Base-by-base conservation (phyloP, 2,329 filamentous ascomycete species). In the Spiromastix sp. region DNA sequence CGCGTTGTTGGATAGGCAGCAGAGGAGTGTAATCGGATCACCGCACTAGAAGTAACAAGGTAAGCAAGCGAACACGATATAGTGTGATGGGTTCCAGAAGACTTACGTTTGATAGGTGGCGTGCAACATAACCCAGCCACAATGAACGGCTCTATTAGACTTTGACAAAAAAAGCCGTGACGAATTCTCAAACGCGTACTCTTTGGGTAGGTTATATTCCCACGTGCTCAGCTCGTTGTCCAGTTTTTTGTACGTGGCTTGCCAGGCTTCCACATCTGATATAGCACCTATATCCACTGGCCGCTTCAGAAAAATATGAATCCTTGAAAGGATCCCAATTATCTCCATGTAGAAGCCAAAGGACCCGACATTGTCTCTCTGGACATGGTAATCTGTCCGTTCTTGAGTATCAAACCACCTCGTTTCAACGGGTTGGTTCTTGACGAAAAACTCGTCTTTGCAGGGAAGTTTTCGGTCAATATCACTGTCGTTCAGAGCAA, bases 291-390 rank as follows among this genome's bases (percentile, higher is more conserved):
- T 94, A 51, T 94, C 85, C 20, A 94, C 84, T 0, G 87, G 86
- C 46, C 81, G 79, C 55, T 93, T 93, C 38, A 94, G 63, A 46
- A 94, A 94, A 34, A 81, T 75, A 61, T 95, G 87, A 36, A 94
- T 85, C 44, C 83, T 79, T 35, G 85, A 87, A 2, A 94, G 66
- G 34, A 94, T 87, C 2, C 85, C 85, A 4, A 94, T 66, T 12
- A 94, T 81, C 55, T 94, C 87, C 41, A 94, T 79, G 52, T 93
- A 93, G 53, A 91, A 87, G 6, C 83, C 83, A 56, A 94, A 93
- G 0, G 84, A 78, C 1, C 87, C 87, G 0, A 94, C 65, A 45
- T 93, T 87, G 49, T 93, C 83, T 0, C 82, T 77, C 42, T 79
- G 74, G 44, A 79, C 77, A 35, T 79, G 66, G 46, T 79, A 77